phyloP scores from a whole-genome alignment of 345 rosid species.

The Mangifera indica region DNA sequence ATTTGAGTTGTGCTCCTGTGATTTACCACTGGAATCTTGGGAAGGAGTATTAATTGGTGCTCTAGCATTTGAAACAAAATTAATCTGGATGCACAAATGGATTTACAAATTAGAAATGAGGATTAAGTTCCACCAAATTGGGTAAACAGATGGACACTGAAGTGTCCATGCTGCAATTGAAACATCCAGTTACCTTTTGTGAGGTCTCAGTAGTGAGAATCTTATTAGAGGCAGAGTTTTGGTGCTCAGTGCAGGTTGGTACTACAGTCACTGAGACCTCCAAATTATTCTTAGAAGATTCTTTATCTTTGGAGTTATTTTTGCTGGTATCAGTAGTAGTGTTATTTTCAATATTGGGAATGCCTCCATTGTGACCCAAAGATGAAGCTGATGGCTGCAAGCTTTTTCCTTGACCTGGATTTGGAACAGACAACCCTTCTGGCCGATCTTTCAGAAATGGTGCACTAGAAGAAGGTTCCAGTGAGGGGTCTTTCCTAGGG shows the following conservation, averaged over 20 bases:
- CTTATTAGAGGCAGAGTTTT: slow-evolving; percentile 17
- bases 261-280: slow-evolving; percentile 10
- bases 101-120: slow-evolving; percentile 21
- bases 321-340: slow-evolving; percentile 23
- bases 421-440: slow-evolving; percentile 15
- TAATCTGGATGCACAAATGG: slow-evolving; percentile 33
- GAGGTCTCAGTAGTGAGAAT: slow-evolving; percentile 21
- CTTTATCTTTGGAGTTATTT: slow-evolving; percentile 19
- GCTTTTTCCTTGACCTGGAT: slow-evolving; percentile 18
- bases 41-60: slow-evolving; percentile 9
- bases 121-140: background rate
- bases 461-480: slow-evolving; percentile 16
- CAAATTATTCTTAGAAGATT: slow-evolving; percentile 19
- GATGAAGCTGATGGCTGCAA: slow-evolving; percentile 13
- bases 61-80: slow-evolving; percentile 18
- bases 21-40: slow-evolving; percentile 14
- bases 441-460: slow-evolving; percentile 17
- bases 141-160: background rate
- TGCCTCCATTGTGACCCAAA: slow-evolving; percentile 17
- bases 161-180: background rate
- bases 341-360: slow-evolving; percentile 24
- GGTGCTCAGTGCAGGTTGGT: slow-evolving; percentile 1
- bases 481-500: slow-evolving; percentile 21
- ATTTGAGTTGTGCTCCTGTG: slow-evolving; percentile 7
- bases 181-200: slow-evolving; percentile 43